phyloP scores from a whole-genome alignment of 176 grass and related monocot species.

The Neostapfia colusana region DNA sequence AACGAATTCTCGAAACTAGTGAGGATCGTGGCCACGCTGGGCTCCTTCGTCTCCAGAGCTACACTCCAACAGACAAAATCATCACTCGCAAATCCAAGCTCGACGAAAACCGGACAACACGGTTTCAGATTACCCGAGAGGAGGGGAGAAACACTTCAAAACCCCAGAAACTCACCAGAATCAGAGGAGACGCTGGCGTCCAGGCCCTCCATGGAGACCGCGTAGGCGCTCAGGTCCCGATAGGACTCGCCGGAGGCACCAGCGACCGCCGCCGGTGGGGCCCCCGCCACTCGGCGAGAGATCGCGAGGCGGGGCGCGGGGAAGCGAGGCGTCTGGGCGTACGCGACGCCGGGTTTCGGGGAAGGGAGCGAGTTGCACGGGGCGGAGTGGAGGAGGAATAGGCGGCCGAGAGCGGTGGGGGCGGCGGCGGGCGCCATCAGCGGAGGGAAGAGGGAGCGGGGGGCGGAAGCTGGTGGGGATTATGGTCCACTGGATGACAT shows the following conservation, averaged over 20 bases:
- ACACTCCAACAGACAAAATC: background rate
- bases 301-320: conserved; percentile 18
- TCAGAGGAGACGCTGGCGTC: background rate
- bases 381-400: conserved; percentile 21
- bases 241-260: conserved; percentile 27
- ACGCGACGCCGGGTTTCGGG: background rate
- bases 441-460: background rate
- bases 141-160: background rate
- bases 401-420: conserved; percentile 20
- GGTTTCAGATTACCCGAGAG: background rate
- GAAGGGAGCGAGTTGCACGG: background rate
- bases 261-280: conserved; percentile 14
- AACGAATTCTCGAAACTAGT: conserved; percentile 85
- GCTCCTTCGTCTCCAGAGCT: conserved; percentile 65
- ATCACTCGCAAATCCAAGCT: background rate
- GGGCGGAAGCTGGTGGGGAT: conserved; percentile 27
- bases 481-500: background rate
- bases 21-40: conserved; percentile 76
- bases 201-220: background rate
- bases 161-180: conserved; percentile 30
- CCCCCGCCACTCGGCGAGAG: conserved; percentile 29
- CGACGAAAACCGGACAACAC: background rate
- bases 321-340: background rate
- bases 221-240: conserved; percentile 34
- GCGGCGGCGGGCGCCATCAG: conserved; percentile 39